Conservation (phyloP, 2,329 filamentous ascomycete species). For the Geosmithia putterillii region DNA sequence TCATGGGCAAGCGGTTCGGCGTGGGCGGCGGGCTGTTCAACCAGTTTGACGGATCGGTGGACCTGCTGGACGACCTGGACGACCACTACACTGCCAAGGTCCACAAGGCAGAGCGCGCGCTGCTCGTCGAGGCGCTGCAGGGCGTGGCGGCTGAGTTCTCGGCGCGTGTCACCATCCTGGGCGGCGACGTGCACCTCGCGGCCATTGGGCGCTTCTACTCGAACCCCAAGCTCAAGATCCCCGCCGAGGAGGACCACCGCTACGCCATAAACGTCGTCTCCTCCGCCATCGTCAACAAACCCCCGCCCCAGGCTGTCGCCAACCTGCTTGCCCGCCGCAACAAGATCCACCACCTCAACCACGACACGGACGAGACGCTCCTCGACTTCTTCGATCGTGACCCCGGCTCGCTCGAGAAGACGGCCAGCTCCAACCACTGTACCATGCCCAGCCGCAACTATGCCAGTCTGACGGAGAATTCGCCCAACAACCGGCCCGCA, state of each 20-base stretch:
- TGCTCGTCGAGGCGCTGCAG: conserved; percentile 71
- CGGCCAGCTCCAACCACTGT: conserved; percentile 62
- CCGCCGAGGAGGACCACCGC: conserved; percentile 71
- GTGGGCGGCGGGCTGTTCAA: conserved; percentile 81
- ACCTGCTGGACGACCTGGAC: conserved; percentile 84
- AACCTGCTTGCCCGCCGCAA: conserved; percentile 87
- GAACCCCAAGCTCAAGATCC: conserved; percentile 65
- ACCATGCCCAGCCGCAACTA: conserved; percentile 93
- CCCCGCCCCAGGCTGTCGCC: conserved; percentile 74
- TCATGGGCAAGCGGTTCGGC: conserved; percentile 84
- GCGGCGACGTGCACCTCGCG: conserved; percentile 87
- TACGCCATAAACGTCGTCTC: conserved; percentile 95
- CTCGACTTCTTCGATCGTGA: conserved; percentile 87
- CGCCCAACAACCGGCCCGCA: conserved; percentile 35
- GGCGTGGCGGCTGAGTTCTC: conserved; percentile 75
- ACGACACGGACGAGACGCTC: conserved; percentile 80
- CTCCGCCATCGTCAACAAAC: conserved; percentile 92
- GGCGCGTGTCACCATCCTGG: conserved; percentile 80
- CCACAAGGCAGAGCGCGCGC: conserved; percentile 78
- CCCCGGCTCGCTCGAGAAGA: conserved; percentile 66
- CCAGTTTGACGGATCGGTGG: conserved; percentile 84
- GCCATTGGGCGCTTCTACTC: conserved; percentile 92
- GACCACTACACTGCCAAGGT: conserved; percentile 92
- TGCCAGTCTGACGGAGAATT: conserved; percentile 81
- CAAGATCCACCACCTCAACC: conserved; percentile 60